Percentiles rank a stretch among this genome's conserved stretches.
Evolutionary conservation across 345 rosid species (phyloP).

Genomic region (Populus davidiana): DNA sequence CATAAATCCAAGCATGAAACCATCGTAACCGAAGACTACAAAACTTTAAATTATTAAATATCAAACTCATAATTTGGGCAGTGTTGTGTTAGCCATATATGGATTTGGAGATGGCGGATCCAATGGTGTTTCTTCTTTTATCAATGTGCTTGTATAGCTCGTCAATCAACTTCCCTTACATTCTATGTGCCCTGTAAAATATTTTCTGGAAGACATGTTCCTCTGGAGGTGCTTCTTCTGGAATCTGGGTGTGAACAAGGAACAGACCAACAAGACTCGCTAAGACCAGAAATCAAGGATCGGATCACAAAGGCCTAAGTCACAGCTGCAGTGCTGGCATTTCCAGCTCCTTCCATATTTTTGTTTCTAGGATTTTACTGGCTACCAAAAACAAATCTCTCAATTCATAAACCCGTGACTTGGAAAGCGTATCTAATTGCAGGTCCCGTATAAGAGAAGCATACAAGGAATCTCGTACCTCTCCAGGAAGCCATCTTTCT

Average conservation of each 20-base stretch:
- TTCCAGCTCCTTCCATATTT: no score
- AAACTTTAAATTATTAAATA: no score
- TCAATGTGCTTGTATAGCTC: not conserved
- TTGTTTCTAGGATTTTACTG: not conserved
- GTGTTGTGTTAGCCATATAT: not conserved
- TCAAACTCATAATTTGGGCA: no score
- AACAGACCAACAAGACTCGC: not conserved
- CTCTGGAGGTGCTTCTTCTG: slow-evolving; percentile 60
- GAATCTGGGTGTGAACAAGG: slow-evolving; percentile 37
- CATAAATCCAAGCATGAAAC: no score
- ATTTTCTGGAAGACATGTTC: slow-evolving; percentile 19
- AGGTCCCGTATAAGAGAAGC: not conserved
- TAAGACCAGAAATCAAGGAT: not conserved
- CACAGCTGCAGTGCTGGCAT: not conserved
- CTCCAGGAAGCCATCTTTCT: slow-evolving; percentile 78
- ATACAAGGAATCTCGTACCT: slow-evolving; percentile 42
- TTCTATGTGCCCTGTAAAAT: not conserved
- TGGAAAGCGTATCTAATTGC: not conserved
- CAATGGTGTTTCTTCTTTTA: no score
- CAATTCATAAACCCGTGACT: not conserved
- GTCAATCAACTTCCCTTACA: not conserved
- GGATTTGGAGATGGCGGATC: no score
- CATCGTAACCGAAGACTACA: no score
- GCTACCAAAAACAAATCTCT: not conserved
- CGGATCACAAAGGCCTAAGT: not conserved